A percentile compares a stretch with the other conserved stretches of the same genome.
Conservation (phyloP, 371 early-diverging fungal genomes). For the Smittium mucronatum region DNA sequence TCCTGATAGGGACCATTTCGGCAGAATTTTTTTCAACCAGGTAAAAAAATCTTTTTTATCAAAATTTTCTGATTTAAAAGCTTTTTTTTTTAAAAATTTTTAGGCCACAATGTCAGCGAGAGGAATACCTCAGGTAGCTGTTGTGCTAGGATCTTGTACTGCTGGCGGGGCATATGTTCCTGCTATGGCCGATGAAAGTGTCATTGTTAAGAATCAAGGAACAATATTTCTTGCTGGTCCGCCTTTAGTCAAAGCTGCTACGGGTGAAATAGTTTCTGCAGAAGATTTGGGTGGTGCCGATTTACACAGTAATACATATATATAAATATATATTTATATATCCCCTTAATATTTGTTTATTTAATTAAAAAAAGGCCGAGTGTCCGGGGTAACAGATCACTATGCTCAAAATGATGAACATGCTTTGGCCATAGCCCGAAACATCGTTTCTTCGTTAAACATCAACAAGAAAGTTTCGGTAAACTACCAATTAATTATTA, state of each 20-base stretch:
- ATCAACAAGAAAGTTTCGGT: conserved; percentile 37
- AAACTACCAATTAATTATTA: no score
- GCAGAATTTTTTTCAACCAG: conserved; percentile 94
- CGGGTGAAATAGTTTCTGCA: conserved; percentile 87
- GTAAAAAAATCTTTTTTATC: background rate
- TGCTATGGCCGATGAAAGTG: conserved; percentile 96
- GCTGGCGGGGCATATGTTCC: conserved; percentile 98
- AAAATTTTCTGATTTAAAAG: background rate
- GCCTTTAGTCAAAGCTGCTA: conserved; percentile 92
- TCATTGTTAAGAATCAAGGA: conserved; percentile 91
- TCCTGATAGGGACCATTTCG: conserved; percentile 96
- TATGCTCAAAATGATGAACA: conserved; percentile 84
- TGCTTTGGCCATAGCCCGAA: conserved; percentile 75
- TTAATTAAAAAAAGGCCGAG: no score
- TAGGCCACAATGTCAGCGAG: conserved; percentile 71
- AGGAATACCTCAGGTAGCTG: conserved; percentile 90
- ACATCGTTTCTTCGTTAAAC: conserved; percentile 76
- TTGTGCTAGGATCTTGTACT: conserved; percentile 96
- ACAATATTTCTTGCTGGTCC: conserved; percentile 97
- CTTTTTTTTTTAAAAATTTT: background rate
- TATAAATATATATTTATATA: background rate
- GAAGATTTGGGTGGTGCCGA: conserved; percentile 96
- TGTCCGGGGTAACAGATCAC: conserved; percentile 93
- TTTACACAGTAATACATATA: conserved; percentile 55
- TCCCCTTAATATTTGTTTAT: background rate